phyloP scores from a whole-genome alignment of 768 basidiomycete genomes.

The Termitomyces sp. region DNA sequence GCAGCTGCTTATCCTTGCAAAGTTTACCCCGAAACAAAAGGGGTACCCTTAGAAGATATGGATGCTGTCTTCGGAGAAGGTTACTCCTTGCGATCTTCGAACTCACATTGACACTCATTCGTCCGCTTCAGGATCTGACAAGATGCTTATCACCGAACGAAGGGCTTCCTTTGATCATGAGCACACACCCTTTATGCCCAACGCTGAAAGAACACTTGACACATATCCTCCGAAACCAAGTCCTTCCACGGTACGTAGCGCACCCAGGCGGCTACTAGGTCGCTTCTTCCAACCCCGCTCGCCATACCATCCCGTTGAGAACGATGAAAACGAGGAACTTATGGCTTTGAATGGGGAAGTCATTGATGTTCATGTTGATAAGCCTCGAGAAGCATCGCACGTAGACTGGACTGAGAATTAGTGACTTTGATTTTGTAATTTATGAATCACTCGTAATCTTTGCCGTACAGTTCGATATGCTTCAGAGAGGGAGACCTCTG shows the following conservation, averaged over 20 bases:
- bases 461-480: not conserved
- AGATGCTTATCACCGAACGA: not conserved
- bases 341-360: conserved; percentile 7
- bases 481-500: too few species aligned
- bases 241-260: not conserved
- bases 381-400: not conserved
- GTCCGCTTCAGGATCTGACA: not conserved
- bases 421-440: not conserved
- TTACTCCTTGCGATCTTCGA: not conserved
- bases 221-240: conserved; percentile 11
- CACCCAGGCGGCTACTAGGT: conserved; percentile 7
- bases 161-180: conserved; percentile 1
- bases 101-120: not conserved
- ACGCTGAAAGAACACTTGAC: not conserved
- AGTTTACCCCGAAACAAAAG: conserved; percentile 88
- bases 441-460: not conserved
- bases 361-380: conserved; percentile 2
- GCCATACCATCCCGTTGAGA: conserved; percentile 9
- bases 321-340: conserved; percentile 10
- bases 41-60: conserved; percentile 86
- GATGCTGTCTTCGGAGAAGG: conserved; percentile 88
- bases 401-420: not conserved
- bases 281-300: conserved; percentile 7
- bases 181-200: conserved; percentile 4
- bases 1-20: not conserved